These are phyloP conservation scores for Vicia faba DNA, from an alignment of 306 rosid genomes.

Conservation along the genomic window DNA sequence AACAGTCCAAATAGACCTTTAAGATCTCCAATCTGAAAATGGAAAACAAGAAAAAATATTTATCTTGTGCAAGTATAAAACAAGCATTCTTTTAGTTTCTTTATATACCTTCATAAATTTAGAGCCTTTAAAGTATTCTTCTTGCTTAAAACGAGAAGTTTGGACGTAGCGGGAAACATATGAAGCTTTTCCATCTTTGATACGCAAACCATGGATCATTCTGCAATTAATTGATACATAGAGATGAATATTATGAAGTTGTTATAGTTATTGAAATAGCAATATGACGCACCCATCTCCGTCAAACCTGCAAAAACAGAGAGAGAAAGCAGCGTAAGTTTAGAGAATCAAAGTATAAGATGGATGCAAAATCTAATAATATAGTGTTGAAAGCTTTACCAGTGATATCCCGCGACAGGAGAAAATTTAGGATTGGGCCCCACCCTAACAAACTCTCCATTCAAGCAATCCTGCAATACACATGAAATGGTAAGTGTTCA, in stretches of 20 bases:
- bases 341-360: too few relatives aligned
- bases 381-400: conserved; percentile 47
- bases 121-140: conserved; percentile 76
- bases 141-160: conserved; percentile 91
- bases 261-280: not conserved
- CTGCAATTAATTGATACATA: conserved; percentile 47
- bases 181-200: conserved; percentile 90
- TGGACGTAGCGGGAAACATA: conserved; percentile 81
- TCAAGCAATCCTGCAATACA: conserved; percentile 72
- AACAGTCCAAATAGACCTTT: conserved; percentile 79
- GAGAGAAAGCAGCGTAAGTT: too few relatives aligned
- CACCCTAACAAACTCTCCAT: conserved; percentile 93
- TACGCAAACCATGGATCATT: conserved; percentile 94
- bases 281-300: conserved; percentile 83
- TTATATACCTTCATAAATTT: conserved; percentile 79
- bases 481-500: conserved; percentile 26
- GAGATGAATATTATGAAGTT: conserved; percentile 23
- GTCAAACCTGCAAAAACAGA: conserved; percentile 76
- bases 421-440: conserved; percentile 87
- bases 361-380: conserved; percentile 5
- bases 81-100: conserved; percentile 5
- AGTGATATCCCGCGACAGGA: conserved; percentile 93
- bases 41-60: conserved; percentile 22
- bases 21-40: conserved; percentile 84
- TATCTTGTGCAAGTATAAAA: conserved; percentile 22